Evolutionary conservation across 2,329 filamentous ascomycete species (phyloP).

Genomic region (Fusarium lateritium): DNA sequence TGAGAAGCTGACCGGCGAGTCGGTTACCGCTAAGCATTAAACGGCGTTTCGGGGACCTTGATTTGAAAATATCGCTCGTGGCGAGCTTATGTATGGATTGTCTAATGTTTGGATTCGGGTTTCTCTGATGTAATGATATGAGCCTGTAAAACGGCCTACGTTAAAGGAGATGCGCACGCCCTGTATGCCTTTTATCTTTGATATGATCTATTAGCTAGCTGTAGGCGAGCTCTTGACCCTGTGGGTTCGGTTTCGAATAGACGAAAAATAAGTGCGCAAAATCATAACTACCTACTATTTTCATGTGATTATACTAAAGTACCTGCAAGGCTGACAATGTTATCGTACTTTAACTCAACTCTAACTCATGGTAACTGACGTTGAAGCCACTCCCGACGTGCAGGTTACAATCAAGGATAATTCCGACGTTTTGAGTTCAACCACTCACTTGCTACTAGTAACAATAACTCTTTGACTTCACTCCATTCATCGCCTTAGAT

Average conservation of each 20-base stretch:
- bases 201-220: constrained; percentile 26
- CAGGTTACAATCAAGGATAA: background rate
- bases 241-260: constrained; percentile 38
- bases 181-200: constrained; percentile 29
- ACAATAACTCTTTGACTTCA: background rate
- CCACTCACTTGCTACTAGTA: background rate
- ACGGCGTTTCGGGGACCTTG: constrained; percentile 54
- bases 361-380: background rate
- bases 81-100: constrained; percentile 37
- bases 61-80: constrained; percentile 35
- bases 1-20: constrained; percentile 75
- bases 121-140: constrained; percentile 33
- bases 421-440: background rate
- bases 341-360: background rate
- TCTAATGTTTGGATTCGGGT: constrained; percentile 39
- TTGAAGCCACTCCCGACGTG: background rate
- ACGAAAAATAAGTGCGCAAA: constrained; percentile 30
- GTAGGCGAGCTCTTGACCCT: constrained; percentile 30
- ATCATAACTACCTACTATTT: background rate
- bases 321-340: background rate
- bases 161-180: constrained; percentile 24
- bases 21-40: constrained; percentile 78
- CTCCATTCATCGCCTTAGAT: background rate
- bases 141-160: constrained; percentile 11
- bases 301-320: background rate